Evolutionary conservation across 371 early-diverging fungal genomes (phyloP).

Genomic region (Mortierella sp.): DNA sequence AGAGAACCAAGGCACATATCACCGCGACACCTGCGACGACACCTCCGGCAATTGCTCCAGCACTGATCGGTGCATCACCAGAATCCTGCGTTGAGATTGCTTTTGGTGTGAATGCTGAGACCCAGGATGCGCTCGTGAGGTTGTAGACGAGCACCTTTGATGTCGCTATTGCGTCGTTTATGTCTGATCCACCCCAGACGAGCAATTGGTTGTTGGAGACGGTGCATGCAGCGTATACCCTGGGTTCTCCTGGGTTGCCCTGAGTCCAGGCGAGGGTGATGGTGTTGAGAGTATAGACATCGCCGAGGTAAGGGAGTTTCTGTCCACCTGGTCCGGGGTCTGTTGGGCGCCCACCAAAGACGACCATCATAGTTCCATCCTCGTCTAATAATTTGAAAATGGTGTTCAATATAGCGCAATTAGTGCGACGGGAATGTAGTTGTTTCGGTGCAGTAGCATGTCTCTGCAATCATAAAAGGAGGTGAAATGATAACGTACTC

Average conservation of each 20-base stretch:
- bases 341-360: slow-evolving; percentile 35
- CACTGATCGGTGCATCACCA: background rate
- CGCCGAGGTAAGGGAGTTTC: slow-evolving; percentile 10
- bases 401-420: background rate
- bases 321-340: background rate
- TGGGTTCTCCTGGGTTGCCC: slow-evolving; percentile 27
- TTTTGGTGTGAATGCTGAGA: slow-evolving; percentile 21
- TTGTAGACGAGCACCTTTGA: slow-evolving; percentile 30
- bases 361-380: slow-evolving; percentile 36
- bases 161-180: background rate
- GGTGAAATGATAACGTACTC: slow-evolving; percentile 23
- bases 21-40: slow-evolving; percentile 31
- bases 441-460: background rate
- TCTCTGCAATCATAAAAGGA: no score
- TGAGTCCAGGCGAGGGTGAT: slow-evolving; percentile 17
- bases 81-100: background rate
- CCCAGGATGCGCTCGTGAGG: slow-evolving; percentile 29
- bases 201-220: slow-evolving; percentile 42
- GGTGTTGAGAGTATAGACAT: slow-evolving; percentile 37
- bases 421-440: background rate
- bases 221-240: slow-evolving; percentile 39
- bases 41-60: slow-evolving; percentile 48
- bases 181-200: slow-evolving; percentile 39
- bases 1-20: slow-evolving; percentile 19
- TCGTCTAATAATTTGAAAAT: slow-evolving; percentile 27